These are phyloP conservation scores for Claviceps purpurea DNA, from an alignment of 2,329 filamentous ascomycete species.

Conservation along the genomic window DNA sequence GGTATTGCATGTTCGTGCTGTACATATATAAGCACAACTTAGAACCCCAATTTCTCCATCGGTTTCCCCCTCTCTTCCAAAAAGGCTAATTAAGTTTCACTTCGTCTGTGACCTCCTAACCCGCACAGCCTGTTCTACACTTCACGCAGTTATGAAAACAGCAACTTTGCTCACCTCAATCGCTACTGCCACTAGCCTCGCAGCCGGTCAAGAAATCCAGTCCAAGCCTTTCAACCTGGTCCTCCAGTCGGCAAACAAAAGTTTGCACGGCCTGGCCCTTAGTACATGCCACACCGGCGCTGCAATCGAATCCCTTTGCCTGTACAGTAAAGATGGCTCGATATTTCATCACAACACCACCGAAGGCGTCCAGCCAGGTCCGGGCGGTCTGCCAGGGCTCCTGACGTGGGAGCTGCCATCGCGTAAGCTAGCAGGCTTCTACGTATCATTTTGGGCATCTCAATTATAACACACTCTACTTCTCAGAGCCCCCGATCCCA, in stretches of 20 bases:
- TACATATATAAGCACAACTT: too few relatives aligned
- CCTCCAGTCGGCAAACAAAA: slow-evolving; percentile 7
- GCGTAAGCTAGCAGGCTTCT: not conserved
- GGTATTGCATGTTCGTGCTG: too few relatives aligned
- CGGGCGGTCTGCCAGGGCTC: slow-evolving; percentile 5
- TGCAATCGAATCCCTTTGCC: slow-evolving; percentile 11
- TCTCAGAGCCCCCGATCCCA: not conserved
- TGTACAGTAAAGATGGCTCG: not conserved
- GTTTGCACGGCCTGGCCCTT: slow-evolving; percentile 8
- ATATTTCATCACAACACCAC: slow-evolving; percentile 10
- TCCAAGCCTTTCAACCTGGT: slow-evolving; percentile 12
- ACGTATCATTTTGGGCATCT: not conserved
- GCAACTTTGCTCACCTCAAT: not conserved
- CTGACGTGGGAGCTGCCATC: slow-evolving; percentile 7
- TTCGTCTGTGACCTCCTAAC: too few relatives aligned
- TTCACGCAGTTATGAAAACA: slow-evolving; percentile 7
- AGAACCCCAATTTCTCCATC: too few relatives aligned
- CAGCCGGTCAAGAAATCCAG: slow-evolving; percentile 7
- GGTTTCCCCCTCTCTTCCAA: too few relatives aligned
- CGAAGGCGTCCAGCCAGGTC: slow-evolving; percentile 2
- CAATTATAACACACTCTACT: not conserved
- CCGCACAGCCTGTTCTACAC: not conserved
- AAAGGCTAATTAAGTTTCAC: too few relatives aligned
- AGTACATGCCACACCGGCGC: slow-evolving; percentile 11
- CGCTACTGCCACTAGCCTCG: slow-evolving; percentile 3